Evolutionary conservation across 2,329 filamentous ascomycete species (phyloP).

Genomic region (Ilyonectria destructans): DNA sequence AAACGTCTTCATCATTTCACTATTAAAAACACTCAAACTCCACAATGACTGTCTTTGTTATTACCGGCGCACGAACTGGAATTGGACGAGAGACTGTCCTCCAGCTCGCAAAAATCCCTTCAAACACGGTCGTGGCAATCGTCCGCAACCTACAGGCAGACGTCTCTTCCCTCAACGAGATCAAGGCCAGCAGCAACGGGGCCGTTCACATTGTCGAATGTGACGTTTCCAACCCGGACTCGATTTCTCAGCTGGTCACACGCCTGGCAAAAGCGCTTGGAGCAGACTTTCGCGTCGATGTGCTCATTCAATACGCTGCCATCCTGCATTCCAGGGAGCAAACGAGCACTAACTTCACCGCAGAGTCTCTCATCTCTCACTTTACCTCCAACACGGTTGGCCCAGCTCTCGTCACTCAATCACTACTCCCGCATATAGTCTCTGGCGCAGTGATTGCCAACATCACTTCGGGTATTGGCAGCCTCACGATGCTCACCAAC

Average conservation of each 20-base stretch:
- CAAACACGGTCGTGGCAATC: not conserved
- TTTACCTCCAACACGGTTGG: conserved; percentile 3
- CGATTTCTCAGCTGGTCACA: not conserved
- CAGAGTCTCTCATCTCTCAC: not conserved
- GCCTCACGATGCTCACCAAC: not conserved
- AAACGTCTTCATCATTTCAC: not conserved
- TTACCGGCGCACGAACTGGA: not conserved
- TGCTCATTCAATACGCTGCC: not conserved
- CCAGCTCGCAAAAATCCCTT: not conserved
- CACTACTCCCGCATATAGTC: not conserved
- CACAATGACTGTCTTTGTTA: not conserved
- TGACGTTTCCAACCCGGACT: not conserved
- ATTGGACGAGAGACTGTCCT: not conserved
- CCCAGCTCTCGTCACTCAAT: not conserved
- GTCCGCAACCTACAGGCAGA: not conserved
- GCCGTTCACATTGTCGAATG: conserved; percentile 6
- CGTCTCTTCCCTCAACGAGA: not conserved
- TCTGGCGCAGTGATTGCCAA: conserved; percentile 7
- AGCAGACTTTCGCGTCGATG: not conserved
- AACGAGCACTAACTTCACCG: not conserved
- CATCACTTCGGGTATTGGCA: conserved; percentile 1
- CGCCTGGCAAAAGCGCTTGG: not conserved
- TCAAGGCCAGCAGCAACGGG: not conserved
- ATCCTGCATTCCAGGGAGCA: conserved; percentile 7
- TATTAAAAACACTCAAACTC: too few relatives aligned